Evolutionary conservation across 1,284 basidiomycete species (phyloP), one percentile per base, ranked within the genome.

Genomic region (Neolentinus lepideus): DNA sequence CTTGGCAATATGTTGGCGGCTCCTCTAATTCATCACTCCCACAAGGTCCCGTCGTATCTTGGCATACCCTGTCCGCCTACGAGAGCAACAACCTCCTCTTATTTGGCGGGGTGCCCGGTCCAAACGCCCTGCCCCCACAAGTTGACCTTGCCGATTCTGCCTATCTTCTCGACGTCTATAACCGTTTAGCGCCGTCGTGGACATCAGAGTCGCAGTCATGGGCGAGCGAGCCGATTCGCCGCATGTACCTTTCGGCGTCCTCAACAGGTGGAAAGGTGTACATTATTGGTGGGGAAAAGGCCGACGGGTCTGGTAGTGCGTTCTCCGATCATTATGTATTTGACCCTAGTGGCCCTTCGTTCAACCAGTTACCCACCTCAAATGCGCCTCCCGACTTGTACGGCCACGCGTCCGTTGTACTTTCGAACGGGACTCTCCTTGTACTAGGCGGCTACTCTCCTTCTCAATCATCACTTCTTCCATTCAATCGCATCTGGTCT

Each of bases 31-130:
- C 67, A 9, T 72, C 78, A 1, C 67, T 69, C 26, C 66, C 74
- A 0, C 74, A 78, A 56, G 80, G 79, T 0, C 89, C 88, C 6
- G 69, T 79, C 4, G 74, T 92, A 16, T 81, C 88, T n/a, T 94
- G 90, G 87, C 88, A 92, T 64, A 84, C 87, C 0, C 69, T 93
- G 35, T 86, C 88, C 9, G 79, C 84, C 2, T 78, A 83, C 69
- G 80, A 81, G 56, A 68, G 69, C 3, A 70, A 79, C 9, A 64
- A 74, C 21, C 61, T 84, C 1, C 74, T 94, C 1, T 67, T 84
- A 11, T 90, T 93, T 58, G 92, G 92, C 27, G 92, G 92, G 8
- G 78, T 85, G 62, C 80, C 84, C 8, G 88, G 80, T 0, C 77
- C 83, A 1, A 76, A 78, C 58, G 83, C 83, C 3, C 66, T 69